Evolutionary conservation across 1,139 yeast species (phyloP), one percentile per base, ranked within the genome.

Genomic region (Magnusiomyces fungicola): DNA sequence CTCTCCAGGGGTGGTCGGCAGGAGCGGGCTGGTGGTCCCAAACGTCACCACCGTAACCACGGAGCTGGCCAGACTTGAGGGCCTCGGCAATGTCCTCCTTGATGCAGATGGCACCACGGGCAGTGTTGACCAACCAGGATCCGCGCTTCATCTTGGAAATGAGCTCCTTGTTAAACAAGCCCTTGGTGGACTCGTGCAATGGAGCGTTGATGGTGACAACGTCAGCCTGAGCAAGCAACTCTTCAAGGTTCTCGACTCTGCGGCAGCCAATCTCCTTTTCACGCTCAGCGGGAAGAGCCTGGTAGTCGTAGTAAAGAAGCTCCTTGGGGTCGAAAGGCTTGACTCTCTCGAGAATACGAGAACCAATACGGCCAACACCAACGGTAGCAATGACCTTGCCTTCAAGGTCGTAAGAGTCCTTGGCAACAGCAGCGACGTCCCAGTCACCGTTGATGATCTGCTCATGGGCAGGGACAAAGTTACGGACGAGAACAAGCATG

Each of bases 1-100:
- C 55, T 72, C 89, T 74, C 94, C 94, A 85, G 55, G 90, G 89
- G 62, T 83, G 89, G 63, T 76, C 75, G 53, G 69, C 68, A 56
- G 88, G 87, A 33, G 94, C 87, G 40, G 94, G 95, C 69, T 84
- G 94, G 29, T 81, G 83, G 71, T 63, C 76, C 88, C 92, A 83
- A 47, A 85, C 94, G 65, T 84, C 94, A 60, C 94, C 94, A 60
- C 90, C 92, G 62, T 84, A 84, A 46, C 92, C 90, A 57, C 81
- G 72, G 53, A 84, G 67, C 59, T 81, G 83, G 47, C 94, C 94
- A 38, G 79, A 69, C 49, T 74, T 64, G 46, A 84, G 75, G 0
- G 92, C 92, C 18, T 74, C 90, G 0, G 89, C 89, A 53, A 84
- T 85, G 58, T 80, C 94, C 58, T 84, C 74, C 46, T 80, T 82